These are phyloP conservation scores for Aspergillus conjunctus DNA, from an alignment of 495 filamentous ascomycete species.

Conservation along the genomic window DNA sequence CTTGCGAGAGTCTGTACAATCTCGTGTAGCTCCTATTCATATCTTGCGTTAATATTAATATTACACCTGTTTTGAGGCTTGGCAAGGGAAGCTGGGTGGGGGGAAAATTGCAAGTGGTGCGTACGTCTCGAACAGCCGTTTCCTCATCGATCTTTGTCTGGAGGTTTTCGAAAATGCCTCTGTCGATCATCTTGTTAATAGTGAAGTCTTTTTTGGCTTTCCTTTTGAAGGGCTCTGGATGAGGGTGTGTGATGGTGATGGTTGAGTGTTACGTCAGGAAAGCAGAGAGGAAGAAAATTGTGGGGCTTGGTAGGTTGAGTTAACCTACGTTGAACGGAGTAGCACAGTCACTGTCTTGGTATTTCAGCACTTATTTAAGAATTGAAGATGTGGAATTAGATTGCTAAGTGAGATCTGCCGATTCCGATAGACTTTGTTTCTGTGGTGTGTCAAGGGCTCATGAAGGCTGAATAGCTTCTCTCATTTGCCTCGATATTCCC, in stretches of 20 bases:
- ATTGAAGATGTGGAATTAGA: too few relatives aligned
- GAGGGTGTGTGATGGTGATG: slow-evolving; percentile 20
- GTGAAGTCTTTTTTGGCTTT: slow-evolving; percentile 7
- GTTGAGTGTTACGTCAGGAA: slow-evolving; percentile 26
- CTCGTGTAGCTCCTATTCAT: slow-evolving; percentile 68
- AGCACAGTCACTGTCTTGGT: too few relatives aligned
- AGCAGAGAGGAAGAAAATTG: slow-evolving; percentile 20
- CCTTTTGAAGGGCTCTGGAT: slow-evolving; percentile 17
- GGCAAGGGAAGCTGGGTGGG: slow-evolving; percentile 20
- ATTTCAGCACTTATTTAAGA: too few relatives aligned
- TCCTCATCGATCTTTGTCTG: slow-evolving; percentile 92
- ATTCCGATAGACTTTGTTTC: too few relatives aligned
- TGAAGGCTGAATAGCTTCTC: too few relatives aligned
- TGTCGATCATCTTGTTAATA: slow-evolving; percentile 61
- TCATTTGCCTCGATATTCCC: too few relatives aligned
- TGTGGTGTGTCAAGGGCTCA: too few relatives aligned
- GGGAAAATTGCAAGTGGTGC: slow-evolving; percentile 22
- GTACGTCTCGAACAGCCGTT: slow-evolving; percentile 71
- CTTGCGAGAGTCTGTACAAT: slow-evolving; percentile 78
- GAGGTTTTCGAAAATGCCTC: slow-evolving; percentile 82
- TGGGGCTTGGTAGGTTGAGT: slow-evolving; percentile 17
- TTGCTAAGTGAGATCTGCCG: too few relatives aligned
- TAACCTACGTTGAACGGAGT: too few relatives aligned
- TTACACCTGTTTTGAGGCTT: slow-evolving; percentile 8
- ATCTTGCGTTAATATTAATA: slow-evolving; percentile 19